Conservation (phyloP, 2,329 filamentous ascomycete genomes). For the Paracoccidioides lutzii region DNA sequence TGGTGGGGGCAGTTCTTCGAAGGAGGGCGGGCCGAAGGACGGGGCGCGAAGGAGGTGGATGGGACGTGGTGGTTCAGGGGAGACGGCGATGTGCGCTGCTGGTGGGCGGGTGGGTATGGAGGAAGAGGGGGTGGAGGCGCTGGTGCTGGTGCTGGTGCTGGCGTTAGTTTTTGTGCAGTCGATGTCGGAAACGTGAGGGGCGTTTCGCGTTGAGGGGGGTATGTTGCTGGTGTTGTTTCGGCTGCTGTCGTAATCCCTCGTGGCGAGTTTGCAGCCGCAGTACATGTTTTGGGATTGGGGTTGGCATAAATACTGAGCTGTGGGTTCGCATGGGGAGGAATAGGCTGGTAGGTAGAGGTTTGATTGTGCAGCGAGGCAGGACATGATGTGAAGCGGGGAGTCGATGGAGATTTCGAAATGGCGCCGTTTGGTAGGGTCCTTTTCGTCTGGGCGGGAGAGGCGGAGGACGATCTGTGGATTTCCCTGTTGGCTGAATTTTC, state of each 20-base stretch:
- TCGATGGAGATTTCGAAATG: conserved; percentile 97
- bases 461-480: conserved; percentile 68
- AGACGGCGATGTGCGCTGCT: conserved; percentile 11
- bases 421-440: conserved; percentile 63
- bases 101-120: conserved; percentile 39
- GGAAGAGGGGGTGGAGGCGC: conserved; percentile 31
- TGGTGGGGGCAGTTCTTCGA: conserved; percentile 67
- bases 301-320: neutral
- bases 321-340: conserved; percentile 38
- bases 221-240: conserved; percentile 4
- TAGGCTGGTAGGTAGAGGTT: conserved; percentile 82
- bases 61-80: conserved; percentile 40
- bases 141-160: conserved; percentile 25
- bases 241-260: neutral
- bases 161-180: neutral
- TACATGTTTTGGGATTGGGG: conserved; percentile 13
- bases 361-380: conserved; percentile 81
- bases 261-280: neutral
- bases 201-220: conserved; percentile 21
- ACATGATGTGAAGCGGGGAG: conserved; percentile 84
- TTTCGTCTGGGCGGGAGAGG: conserved; percentile 68
- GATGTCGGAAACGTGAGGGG: too few relatives aligned
- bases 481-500: conserved; percentile 9
- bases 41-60: conserved; percentile 75
- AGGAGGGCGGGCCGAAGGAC: conserved; percentile 77